Base-by-base conservation (phyloP, 2,329 filamentous ascomycete species). In the Diaporthe longicolla region DNA sequence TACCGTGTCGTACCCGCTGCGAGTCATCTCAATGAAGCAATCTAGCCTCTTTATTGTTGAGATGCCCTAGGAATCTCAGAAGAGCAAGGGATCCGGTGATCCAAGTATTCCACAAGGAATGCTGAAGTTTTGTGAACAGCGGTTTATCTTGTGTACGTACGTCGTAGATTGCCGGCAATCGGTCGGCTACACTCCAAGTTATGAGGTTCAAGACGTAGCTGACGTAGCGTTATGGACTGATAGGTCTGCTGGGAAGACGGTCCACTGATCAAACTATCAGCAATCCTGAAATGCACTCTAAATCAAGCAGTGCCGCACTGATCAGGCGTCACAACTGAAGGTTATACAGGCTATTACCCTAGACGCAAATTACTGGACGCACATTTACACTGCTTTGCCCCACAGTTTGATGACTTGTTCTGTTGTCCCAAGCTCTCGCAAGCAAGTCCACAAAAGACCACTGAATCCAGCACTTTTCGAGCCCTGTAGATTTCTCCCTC, bases 1-100 rank as follows among this genome's bases (percentile, higher is more conserved):
- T 68, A 68, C 63, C 48, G 63, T 68, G n/a, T 68, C 63, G n/a
- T 68, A 68, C 63, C 63, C 63, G 63, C 63, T 68, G n/a, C 63
- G 63, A 45, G 48, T 68, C 63, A 68, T 68, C 48, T 68, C 52
- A 48, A 50, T 19, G 13, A 8, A 54, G 32, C 37, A 40, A 40
- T 6, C n/a, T 21, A 8, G 9, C 19, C 6, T 48, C 40, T 40
- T 8, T 26, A 19, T 26, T 37, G 7, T 5, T 21, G 15, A 35
- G 45, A 21, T 6, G 1, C 32, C 19, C 13, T 15, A 7, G 15
- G 13, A 54, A 40, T 21, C 17, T 21, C 21, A 8, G 13, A 19
- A 43, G 40, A 10, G 19, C 21, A 32, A 19, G 8, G 10, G 29
- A 4, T 35, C 8, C 45, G 26, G 35, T 66, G 63, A 37, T 21